A percentile compares a stretch with the other conserved stretches of the same genome.
Conservation (phyloP, 768 basidiomycete species). For the Leccinum variicolor region DNA sequence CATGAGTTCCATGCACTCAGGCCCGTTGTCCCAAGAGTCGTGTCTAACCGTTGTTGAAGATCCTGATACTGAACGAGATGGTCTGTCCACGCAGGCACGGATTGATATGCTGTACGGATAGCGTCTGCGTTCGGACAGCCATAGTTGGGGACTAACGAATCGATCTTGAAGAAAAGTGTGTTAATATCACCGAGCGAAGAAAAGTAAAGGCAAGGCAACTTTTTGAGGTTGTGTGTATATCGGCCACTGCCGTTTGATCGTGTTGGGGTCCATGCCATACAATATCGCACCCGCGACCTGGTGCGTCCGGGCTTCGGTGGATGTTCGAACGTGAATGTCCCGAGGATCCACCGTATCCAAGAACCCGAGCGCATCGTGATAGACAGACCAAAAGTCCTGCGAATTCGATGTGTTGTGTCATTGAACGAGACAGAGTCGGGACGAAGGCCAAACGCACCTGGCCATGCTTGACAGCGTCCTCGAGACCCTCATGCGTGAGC, state of each 20-base stretch:
- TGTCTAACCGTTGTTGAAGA: slow-evolving; percentile 37
- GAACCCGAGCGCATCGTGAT: slow-evolving; percentile 36
- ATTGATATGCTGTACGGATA: slow-evolving; percentile 40
- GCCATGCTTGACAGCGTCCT: slow-evolving; percentile 42
- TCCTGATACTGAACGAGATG: slow-evolving; percentile 37
- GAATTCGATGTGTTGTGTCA: neutral
- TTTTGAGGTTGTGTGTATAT: slow-evolving; percentile 41
- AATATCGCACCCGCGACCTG: slow-evolving; percentile 46
- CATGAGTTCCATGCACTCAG: slow-evolving; percentile 43
- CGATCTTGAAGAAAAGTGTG: slow-evolving; percentile 33
- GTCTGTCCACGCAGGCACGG: slow-evolving; percentile 44
- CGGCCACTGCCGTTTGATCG: slow-evolving; percentile 32
- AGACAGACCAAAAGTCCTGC: slow-evolving; percentile 48
- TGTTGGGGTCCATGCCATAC: slow-evolving; percentile 41
- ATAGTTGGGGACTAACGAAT: slow-evolving; percentile 45
- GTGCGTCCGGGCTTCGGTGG: slow-evolving; percentile 45
- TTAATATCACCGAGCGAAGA: neutral
- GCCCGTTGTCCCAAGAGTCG: slow-evolving; percentile 39
- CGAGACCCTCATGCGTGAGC: slow-evolving; percentile 41
- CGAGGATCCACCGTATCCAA: slow-evolving; percentile 31
- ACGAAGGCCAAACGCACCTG: slow-evolving; percentile 18
- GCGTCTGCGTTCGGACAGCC: slow-evolving; percentile 39
- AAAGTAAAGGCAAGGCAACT: slow-evolving; percentile 24
- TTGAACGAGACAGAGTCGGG: neutral
- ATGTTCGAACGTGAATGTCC: slow-evolving; percentile 43